Percentiles rank a stretch among this genome's conserved stretches.
phyloP scores from a whole-genome alignment of 441 rosid genomes.

The Cnidoscolus chayamansa region DNA sequence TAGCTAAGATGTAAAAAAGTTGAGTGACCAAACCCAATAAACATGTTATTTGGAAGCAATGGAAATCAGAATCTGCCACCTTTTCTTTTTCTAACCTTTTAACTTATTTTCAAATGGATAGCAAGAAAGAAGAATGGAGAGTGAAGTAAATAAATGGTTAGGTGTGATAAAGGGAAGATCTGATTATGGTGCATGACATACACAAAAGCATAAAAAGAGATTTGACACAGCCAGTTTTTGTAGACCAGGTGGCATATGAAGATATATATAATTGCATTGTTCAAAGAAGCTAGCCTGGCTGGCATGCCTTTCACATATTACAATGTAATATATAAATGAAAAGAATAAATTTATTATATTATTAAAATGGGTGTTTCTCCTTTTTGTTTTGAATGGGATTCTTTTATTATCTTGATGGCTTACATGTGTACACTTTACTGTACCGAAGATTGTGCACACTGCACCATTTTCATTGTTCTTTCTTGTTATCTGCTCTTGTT shows the following conservation, averaged over 20 bases:
- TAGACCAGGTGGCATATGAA: background rate
- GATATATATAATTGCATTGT: background rate
- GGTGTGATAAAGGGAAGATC: constrained; percentile 12
- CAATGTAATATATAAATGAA: background rate
- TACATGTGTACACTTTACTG: background rate
- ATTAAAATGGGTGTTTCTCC: too few species aligned
- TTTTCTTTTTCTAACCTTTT: too few species aligned
- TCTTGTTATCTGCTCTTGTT: too few species aligned
- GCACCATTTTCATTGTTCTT: background rate
- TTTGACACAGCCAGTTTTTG: background rate
- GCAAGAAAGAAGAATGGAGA: background rate
- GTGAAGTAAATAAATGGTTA: background rate
- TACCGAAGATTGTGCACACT: background rate
- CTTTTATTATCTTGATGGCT: background rate
- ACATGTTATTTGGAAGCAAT: too few species aligned
- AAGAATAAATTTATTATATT: background rate
- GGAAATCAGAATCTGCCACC: too few species aligned
- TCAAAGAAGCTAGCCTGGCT: background rate
- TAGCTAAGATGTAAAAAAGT: too few species aligned
- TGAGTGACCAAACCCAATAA: too few species aligned
- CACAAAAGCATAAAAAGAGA: background rate
- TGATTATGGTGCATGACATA: background rate
- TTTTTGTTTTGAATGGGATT: background rate
- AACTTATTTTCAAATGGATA: too few species aligned
- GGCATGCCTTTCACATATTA: constrained; percentile 1